phyloP scores from a whole-genome alignment of 139 green algal species.

The Closterium sp. region DNA sequence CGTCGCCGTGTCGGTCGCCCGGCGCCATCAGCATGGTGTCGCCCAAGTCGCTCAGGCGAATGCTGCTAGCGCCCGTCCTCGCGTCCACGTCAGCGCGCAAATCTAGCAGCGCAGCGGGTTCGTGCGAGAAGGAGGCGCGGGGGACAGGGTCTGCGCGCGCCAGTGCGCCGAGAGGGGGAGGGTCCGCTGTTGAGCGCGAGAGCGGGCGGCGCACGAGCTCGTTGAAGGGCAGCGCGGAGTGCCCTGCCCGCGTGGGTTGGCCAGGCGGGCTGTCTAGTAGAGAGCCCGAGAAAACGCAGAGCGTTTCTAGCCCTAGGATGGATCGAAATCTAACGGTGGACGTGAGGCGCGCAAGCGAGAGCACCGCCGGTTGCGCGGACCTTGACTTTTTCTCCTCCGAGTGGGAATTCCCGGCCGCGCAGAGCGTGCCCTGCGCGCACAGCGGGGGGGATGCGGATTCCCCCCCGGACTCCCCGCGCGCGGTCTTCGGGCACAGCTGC shows the following conservation, averaged over 20 bases:
- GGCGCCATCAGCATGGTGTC: neutral
- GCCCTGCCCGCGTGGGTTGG: neutral
- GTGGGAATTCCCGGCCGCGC: neutral
- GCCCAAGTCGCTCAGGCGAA: neutral
- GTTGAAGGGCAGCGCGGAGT: neutral
- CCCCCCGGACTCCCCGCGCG: neutral
- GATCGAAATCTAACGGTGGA: neutral
- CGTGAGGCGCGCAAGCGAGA: neutral
- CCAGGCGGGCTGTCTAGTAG: neutral
- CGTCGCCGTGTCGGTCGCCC: neutral
- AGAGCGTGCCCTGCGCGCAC: neutral
- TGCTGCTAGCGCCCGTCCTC: neutral
- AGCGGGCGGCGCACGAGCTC: neutral
- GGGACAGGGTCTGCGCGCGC: neutral
- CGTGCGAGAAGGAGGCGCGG: neutral
- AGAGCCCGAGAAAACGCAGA: neutral
- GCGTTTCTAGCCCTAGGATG: neutral
- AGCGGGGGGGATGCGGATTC: neutral
- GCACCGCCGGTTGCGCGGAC: neutral
- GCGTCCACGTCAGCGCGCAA: neutral
- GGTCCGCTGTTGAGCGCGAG: neutral
- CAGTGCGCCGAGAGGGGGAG: too few species aligned
- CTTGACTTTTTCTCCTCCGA: neutral
- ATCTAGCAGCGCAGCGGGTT: neutral
- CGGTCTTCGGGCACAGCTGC: neutral